A percentile compares a stretch with the other conserved stretches of the same genome.
Conservation (phyloP, 108 stramenopile species). For the Stephanodiscus triporus region DNA sequence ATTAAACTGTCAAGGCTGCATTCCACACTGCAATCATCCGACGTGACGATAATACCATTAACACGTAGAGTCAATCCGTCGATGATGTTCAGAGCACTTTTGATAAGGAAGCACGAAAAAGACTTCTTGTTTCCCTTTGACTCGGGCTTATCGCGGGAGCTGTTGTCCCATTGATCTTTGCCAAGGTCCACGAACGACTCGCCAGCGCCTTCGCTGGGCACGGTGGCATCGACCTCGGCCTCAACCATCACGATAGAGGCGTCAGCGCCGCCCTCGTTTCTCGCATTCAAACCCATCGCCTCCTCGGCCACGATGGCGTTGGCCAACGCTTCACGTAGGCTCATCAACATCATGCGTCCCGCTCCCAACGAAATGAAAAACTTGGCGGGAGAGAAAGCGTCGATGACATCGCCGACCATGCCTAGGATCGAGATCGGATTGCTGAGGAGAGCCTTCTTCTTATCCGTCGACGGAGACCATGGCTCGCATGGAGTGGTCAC, state of each 20-base stretch:
- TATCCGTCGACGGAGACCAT: constrained; percentile 21
- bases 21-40: constrained; percentile 40
- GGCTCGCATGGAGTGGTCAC: constrained; percentile 26
- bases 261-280: background rate
- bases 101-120: constrained; percentile 11
- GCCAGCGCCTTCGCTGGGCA: constrained; percentile 8
- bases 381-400: constrained; percentile 4
- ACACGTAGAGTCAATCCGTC: constrained; percentile 26
- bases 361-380: constrained; percentile 7
- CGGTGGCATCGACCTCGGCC: constrained; percentile 7
- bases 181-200: constrained; percentile 30
- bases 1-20: constrained; percentile 25
- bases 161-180: constrained; percentile 11
- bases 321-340: constrained; percentile 17
- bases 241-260: constrained; percentile 20
- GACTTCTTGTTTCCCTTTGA: constrained; percentile 7
- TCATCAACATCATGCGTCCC: constrained; percentile 10
- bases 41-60: constrained; percentile 28
- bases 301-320: constrained; percentile 22
- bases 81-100: constrained; percentile 16
- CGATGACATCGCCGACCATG: constrained; percentile 10
- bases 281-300: background rate
- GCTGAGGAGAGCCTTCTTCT: constrained; percentile 18
- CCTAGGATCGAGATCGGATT: constrained; percentile 20
- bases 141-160: background rate